Conservation (phyloP, 1,284 basidiomycete species). For the Pyrrhoderma lamaoense region DNA sequence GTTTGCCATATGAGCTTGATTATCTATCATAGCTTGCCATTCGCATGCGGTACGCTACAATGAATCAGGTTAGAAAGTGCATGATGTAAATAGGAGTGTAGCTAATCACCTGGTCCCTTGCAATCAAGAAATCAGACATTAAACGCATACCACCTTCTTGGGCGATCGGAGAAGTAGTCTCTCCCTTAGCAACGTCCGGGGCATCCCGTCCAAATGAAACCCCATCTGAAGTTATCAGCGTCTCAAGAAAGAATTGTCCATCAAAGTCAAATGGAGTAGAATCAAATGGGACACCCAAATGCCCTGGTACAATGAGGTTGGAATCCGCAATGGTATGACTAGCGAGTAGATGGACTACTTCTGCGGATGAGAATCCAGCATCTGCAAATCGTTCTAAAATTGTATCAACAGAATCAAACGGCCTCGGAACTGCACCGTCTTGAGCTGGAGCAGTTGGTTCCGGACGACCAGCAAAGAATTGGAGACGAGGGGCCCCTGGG, state of each 20-base stretch:
- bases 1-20: constrained; percentile 22
- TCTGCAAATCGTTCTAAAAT: constrained; percentile 26
- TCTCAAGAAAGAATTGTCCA: constrained; percentile 20
- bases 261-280: constrained; percentile 22
- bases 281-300: constrained; percentile 21
- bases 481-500: constrained; percentile 25
- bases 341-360: constrained; percentile 27
- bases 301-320: constrained; percentile 18
- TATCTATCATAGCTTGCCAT: constrained; percentile 16
- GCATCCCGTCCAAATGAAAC: constrained; percentile 16
- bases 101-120: constrained; percentile 15
- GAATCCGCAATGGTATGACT: constrained; percentile 20
- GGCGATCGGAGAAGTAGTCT: constrained; percentile 13
- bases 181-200: constrained; percentile 8
- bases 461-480: constrained; percentile 23
- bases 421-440: constrained; percentile 24
- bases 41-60: constrained; percentile 11
- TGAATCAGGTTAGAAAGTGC: neutral
- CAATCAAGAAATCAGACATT: constrained; percentile 19
- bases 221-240: constrained; percentile 18
- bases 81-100: neutral
- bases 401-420: constrained; percentile 24
- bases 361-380: constrained; percentile 25
- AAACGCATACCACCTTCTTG: constrained; percentile 20
- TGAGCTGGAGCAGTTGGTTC: constrained; percentile 24